Conservation (phyloP, 371 early-diverging fungal genomes). For the Mucor lusitanicus region DNA sequence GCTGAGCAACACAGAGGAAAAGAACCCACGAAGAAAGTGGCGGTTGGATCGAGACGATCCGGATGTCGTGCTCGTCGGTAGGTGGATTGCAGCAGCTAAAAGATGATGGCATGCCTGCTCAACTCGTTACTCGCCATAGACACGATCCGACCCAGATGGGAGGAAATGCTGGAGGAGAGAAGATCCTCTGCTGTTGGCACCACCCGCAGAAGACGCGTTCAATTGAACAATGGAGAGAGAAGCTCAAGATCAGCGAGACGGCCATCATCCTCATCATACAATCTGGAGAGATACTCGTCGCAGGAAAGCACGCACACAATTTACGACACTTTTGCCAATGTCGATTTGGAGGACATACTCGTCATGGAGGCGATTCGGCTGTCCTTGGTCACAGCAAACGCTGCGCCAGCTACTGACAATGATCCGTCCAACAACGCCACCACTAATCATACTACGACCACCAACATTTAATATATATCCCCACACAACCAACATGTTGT, state of each 20-base stretch:
- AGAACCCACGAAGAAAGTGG: constrained; percentile 14
- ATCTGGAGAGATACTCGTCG: background rate
- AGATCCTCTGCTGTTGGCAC: constrained; percentile 6
- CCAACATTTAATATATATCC: background rate
- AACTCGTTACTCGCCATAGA: background rate
- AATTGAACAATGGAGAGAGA: constrained; percentile 2
- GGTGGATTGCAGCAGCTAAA: background rate
- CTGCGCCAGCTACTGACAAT: background rate
- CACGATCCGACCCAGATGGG: constrained; percentile 20
- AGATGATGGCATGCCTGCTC: background rate
- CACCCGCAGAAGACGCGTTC: constrained; percentile 22
- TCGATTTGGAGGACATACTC: constrained; percentile 80
- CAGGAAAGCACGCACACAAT: background rate
- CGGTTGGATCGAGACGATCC: constrained; percentile 26
- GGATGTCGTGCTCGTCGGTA: constrained; percentile 36
- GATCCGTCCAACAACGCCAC: background rate
- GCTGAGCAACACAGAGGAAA: background rate
- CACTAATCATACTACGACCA: background rate
- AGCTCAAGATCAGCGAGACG: background rate
- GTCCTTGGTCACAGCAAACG: constrained; percentile 26
- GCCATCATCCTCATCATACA: background rate
- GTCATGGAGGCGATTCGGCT: constrained; percentile 81
- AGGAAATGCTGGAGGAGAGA: constrained; percentile 16
- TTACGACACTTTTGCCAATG: constrained; percentile 27
- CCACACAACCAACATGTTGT: background rate